These are phyloP conservation scores for Seiridium unicorne DNA, from an alignment of 2,329 filamentous ascomycete species.

Conservation along the genomic window DNA sequence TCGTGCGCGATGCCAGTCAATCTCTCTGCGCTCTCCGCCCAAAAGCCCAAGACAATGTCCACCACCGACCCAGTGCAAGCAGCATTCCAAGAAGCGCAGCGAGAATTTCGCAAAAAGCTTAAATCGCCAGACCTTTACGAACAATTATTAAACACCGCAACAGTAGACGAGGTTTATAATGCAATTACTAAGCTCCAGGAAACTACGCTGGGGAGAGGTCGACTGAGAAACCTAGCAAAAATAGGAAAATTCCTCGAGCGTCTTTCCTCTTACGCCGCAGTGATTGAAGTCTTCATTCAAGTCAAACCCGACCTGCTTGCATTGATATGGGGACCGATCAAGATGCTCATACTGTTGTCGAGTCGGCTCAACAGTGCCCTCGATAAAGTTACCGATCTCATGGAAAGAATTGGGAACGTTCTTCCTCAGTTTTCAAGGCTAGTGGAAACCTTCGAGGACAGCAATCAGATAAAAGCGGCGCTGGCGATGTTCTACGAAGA, in stretches of 20 bases:
- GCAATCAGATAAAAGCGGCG: conserved; percentile 20
- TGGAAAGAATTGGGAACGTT: conserved; percentile 18
- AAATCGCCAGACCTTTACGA: neutral
- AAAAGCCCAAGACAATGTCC: too few relatives aligned
- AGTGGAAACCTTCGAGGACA: conserved; percentile 18
- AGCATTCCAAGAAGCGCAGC: conserved; percentile 2
- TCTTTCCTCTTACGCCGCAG: conserved; percentile 22
- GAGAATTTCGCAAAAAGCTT: neutral
- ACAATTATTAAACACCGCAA: conserved; percentile 8
- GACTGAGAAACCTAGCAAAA: conserved; percentile 26
- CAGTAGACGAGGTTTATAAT: conserved; percentile 31
- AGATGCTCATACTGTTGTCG: conserved; percentile 21
- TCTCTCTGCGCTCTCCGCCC: too few relatives aligned
- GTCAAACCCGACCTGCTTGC: conserved; percentile 30
- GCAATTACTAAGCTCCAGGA: conserved; percentile 29
- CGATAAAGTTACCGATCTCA: conserved; percentile 21
- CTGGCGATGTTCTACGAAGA: conserved; percentile 16
- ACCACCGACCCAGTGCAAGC: too few relatives aligned
- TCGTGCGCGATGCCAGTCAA: too few relatives aligned
- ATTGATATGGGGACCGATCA: conserved; percentile 36
- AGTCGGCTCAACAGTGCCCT: conserved; percentile 17
- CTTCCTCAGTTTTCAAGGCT: conserved; percentile 24
- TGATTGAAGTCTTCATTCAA: conserved; percentile 28
- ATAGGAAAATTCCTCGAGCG: conserved; percentile 28
- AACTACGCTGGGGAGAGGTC: conserved; percentile 22